phyloP scores from a whole-genome alignment of 2,329 filamentous ascomycete species.

The Colletotrichum shisoi region DNA sequence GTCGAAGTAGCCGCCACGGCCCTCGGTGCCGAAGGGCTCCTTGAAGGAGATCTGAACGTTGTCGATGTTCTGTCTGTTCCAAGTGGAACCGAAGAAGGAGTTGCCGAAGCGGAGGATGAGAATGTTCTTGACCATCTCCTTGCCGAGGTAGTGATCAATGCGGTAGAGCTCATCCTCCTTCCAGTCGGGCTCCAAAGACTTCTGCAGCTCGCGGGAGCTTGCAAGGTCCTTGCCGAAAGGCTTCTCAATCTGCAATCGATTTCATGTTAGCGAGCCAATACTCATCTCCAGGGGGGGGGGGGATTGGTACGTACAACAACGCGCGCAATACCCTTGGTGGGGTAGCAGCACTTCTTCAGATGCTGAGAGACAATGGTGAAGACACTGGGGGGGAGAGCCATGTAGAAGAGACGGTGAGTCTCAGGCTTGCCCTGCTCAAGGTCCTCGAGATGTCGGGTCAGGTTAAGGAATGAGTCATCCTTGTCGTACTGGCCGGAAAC shows the following conservation, averaged over 20 bases:
- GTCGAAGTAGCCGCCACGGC: constrained; percentile 97
- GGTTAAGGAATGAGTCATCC: constrained; percentile 88
- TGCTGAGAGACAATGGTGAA: constrained; percentile 98
- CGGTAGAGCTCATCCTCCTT: constrained; percentile 98
- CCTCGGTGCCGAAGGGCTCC: constrained; percentile 98
- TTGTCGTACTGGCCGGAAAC: constrained; percentile 97
- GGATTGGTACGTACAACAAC: constrained; percentile 75
- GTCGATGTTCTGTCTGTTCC: constrained; percentile 99
- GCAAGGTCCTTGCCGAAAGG: constrained; percentile 97
- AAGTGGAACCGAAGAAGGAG: constrained; percentile 97
- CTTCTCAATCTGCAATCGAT: constrained; percentile 81
- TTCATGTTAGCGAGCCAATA: constrained; percentile 13
- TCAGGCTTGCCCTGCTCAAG: constrained; percentile 84
- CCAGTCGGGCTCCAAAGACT: constrained; percentile 96
- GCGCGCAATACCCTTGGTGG: constrained; percentile 84
- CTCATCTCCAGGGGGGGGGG: background rate
- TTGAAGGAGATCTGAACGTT: constrained; percentile 99
- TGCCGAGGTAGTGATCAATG: constrained; percentile 98
- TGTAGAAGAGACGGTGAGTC: constrained; percentile 96
- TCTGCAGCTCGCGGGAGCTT: constrained; percentile 93
- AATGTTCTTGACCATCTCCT: constrained; percentile 99
- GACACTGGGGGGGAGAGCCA: constrained; percentile 96
- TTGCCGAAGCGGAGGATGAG: constrained; percentile 97
- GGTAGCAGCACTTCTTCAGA: constrained; percentile 97
- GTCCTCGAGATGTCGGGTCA: constrained; percentile 85